Base-by-base conservation (phyloP, 768 basidiomycete species). In the Suillus weaverae region DNA sequence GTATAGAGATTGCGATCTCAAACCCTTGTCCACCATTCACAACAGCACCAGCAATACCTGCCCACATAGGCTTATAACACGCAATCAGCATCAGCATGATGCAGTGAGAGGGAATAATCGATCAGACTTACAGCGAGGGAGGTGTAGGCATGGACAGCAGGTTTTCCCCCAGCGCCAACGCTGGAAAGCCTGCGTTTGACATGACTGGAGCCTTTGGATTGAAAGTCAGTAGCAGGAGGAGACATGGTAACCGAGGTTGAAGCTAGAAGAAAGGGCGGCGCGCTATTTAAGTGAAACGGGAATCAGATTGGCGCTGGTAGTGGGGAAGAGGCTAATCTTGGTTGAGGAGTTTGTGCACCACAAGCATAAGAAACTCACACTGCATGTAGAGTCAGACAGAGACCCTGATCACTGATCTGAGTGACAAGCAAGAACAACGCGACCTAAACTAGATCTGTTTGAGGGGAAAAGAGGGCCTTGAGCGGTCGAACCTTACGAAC, bases 31-130 rank as follows among this genome's bases (percentile, higher is more conserved):
- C 85, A 71, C 86, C 85, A 72, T 87, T 83, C 72, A 87, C 73
- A 56, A 86, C 73, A 30, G 78, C 79, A 46, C 90, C 90, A 4
- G 91, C 88, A 59, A 93, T 82, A 70, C 90, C 92, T 66, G 88
- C 90, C 91, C 92, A 94, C 92, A 94, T 92, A 26, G 92, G 90
- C 92, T 94, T 72, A 44, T 70, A 61, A 70, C 44, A 57, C 43
- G 62, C 11, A 48, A 73, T 70, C 59, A 70, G 35, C 61, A 65
- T 63, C 61, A 18, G 64, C 8, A 30, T 57, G 22, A 59, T 44
- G 38, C 20, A 39, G 14, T 1, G 54, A 50, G 14, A 39, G 6
- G 41, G 10, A 39, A 62, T 61, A 51, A 48, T 32, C 9, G 59
- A 46, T 62, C 61, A 32, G 63, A 78, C 86, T 76, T 71, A 92